Base-by-base conservation (phyloP, 352 stramenopile genomes). In the Globisporangium cederbergense region DNA sequence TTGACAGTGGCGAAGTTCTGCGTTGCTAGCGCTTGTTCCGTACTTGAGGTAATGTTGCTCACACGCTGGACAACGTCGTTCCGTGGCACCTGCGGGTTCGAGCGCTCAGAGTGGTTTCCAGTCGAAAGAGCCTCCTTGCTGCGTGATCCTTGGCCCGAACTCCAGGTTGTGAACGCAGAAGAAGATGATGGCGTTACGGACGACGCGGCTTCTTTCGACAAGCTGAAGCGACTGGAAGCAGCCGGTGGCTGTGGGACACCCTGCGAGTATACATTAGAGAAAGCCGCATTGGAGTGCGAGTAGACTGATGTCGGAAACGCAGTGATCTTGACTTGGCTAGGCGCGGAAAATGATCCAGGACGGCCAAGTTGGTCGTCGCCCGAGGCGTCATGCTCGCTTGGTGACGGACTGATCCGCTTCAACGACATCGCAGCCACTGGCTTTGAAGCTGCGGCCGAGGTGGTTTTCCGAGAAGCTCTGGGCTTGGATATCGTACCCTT, bases 341-440 rank as follows among this genome's bases (percentile, higher is more conserved):
- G 11, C n/a, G 40, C 30, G 3, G n/a, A 28, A 57, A 18, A n/a
- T 7, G 30, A 14, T 30, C 18, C 51, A 57, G 7, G 34, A 57
- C 51, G 16, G 14, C 9, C 25, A 28, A 28, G 46, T 4, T 52
- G 16, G 16, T 16, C 30, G 2, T 43, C 51, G 11, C 38, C 51
- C 30, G 30, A 57, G 5, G 28, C 18, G 51, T 57, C 18, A 18
- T 28, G 28, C 30, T 57, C 51, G 8, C 51, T 57, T 20, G 20
- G 51, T 13, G 28, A 40, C 16, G 51, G 51, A 25, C 51, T 57
- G 18, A 57, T 57, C 18, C 51, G 51, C 30, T 57, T 42, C 30
- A 57, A 18, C n/a, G 51, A 57, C 51, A 57, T 57, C 51, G 20
- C 34, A 34, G 51, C 7, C 30, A 30, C 34, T 14, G 51, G 18